Evolutionary conservation across 805 yeast genomes (phyloP).

Genomic region (Candida stauntonica): DNA sequence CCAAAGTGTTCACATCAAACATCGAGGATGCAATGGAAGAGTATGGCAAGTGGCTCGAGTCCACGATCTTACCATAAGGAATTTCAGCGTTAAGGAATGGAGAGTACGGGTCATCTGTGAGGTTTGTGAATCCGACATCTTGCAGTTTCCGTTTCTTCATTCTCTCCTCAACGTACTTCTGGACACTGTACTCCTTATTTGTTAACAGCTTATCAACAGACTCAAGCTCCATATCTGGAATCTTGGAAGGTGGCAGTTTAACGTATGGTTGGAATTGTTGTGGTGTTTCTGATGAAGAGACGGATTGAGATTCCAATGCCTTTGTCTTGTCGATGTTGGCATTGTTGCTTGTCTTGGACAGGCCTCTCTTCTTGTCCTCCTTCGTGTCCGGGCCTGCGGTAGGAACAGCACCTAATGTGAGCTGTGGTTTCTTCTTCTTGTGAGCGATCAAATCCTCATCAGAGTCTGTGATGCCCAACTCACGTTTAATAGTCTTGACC

Average conservation of each 20-base stretch:
- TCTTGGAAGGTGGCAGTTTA: constrained; percentile 81
- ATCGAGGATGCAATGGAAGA: constrained; percentile 71
- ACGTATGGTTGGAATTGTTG: constrained; percentile 66
- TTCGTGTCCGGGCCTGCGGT: constrained; percentile 2
- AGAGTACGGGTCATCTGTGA: constrained; percentile 81
- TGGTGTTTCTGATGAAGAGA: constrained; percentile 22
- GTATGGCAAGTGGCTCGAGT: constrained; percentile 67
- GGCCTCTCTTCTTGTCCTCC: constrained; percentile 18
- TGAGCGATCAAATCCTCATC: constrained; percentile 79
- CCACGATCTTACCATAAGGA: constrained; percentile 43
- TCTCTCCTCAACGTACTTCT: constrained; percentile 81
- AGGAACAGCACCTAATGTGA: constrained; percentile 10
- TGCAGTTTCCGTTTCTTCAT: constrained; percentile 63
- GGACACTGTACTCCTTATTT: constrained; percentile 73
- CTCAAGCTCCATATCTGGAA: constrained; percentile 86
- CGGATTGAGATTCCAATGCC: neutral
- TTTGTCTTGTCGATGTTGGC: constrained; percentile 18
- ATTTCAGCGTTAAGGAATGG: constrained; percentile 72
- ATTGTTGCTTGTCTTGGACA: constrained; percentile 17
- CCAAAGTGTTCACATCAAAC: constrained; percentile 60
- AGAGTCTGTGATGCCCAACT: constrained; percentile 72
- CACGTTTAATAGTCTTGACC: constrained; percentile 71
- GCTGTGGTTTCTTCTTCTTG: constrained; percentile 52
- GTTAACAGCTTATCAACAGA: constrained; percentile 72
- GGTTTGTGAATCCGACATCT: constrained; percentile 69